phyloP scores from a whole-genome alignment of 148 eudicot genomes.

The Chenopodium album region DNA sequence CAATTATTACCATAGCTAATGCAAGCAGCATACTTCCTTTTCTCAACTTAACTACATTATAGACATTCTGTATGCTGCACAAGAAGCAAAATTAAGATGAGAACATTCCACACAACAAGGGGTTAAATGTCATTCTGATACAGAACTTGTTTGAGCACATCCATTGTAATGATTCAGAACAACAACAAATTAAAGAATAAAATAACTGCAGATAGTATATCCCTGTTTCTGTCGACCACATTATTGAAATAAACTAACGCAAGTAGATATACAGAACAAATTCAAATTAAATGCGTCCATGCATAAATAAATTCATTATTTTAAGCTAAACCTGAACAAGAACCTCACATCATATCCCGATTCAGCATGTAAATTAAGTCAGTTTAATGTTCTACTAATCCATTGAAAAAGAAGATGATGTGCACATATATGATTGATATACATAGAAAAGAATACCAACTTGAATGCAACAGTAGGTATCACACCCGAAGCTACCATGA shows the following conservation, averaged over 20 bases:
- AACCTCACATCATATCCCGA: neutral
- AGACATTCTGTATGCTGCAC: constrained; percentile 75
- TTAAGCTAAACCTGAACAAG: neutral
- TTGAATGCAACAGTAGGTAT: constrained; percentile 51
- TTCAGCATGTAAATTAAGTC: neutral
- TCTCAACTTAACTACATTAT: constrained; percentile 62
- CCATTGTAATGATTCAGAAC: neutral
- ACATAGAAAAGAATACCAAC: constrained; percentile 19
- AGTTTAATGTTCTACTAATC: neutral
- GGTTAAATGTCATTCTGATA: constrained; percentile 10
- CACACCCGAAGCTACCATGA: constrained; percentile 43
- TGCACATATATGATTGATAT: neutral
- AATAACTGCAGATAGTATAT: neutral
- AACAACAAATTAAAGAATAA: too few relatives aligned
- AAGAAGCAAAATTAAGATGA: constrained; percentile 22
- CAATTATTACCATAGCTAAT: constrained; percentile 76
- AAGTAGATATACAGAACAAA: neutral
- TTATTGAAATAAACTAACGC: neutral
- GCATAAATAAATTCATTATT: neutral
- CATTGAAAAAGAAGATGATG: neutral
- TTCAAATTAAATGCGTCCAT: neutral
- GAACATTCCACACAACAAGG: neutral
- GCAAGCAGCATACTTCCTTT: constrained; percentile 86
- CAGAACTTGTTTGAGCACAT: constrained; percentile 6
- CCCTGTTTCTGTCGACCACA: neutral